Base-by-base conservation (phyloP, 495 filamentous ascomycete species). In the Xylaria cubensis region DNA sequence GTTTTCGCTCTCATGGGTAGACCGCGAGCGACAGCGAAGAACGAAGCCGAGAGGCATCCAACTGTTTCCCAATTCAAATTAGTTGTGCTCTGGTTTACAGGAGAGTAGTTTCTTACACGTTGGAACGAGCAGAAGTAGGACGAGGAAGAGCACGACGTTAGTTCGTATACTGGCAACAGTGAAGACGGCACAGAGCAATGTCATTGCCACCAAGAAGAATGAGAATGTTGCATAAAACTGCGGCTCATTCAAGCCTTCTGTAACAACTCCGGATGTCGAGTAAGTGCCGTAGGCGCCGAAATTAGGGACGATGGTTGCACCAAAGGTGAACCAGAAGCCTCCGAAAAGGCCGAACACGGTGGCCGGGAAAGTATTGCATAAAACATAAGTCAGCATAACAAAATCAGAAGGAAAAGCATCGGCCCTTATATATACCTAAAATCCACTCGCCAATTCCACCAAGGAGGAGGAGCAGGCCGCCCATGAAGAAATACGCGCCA, bases 391-490 rank as follows among this genome's bases (percentile, higher is more conserved):
- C 44, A 50, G 63, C 12, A 48, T 50, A 21, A n/a, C 10, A 13
- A 50, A n/a, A n/a, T 12, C 32, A 36, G 42, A 34, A 15, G 15
- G 5, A 19, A 19, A 36, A 4, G 5, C 9, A 50, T 44, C 61
- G 13, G 44, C 34, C 5, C 50, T 36, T 32, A 36, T 29, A n/a
- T 29, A 34, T 65, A 65, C 63, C 63, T 9, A 65, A 34, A 50
- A 65, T 65, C 63, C 63, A 65, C 44, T 65, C 63, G 44, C 63
- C 63, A 50, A 65, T 65, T 32, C 63, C 63, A 32, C 63, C 63
- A n/a, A 65, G 44, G 36, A 50, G 41, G 41, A 65, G 39, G 13
- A 65, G 63, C 0, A 65, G 63, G n/a, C 44, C 63, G 13, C 42
- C 63, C n/a, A 50, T 24, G 2, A 65, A 65, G 42, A 65, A 48